Percentiles rank a stretch among this genome's conserved stretches.
phyloP scores from a whole-genome alignment of 768 basidiomycete species.

The Gymnopilus junonius region DNA sequence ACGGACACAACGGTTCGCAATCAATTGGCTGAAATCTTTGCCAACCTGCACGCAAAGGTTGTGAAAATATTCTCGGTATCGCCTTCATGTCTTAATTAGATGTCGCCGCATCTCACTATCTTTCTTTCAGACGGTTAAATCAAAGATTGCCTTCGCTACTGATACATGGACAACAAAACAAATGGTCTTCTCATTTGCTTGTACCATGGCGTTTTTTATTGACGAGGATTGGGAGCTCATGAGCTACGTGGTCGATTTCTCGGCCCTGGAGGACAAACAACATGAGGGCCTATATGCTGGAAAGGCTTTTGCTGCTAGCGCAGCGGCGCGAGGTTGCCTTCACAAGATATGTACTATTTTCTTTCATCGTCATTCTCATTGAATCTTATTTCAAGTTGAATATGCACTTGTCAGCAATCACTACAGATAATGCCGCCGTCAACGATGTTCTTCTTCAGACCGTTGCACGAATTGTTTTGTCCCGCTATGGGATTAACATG shows the following conservation, averaged over 20 bases:
- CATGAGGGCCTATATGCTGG: slow-evolving; percentile 36
- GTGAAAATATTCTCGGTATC: slow-evolving; percentile 26
- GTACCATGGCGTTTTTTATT: slow-evolving; percentile 33
- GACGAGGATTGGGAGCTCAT: slow-evolving; percentile 36
- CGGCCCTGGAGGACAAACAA: slow-evolving; percentile 34
- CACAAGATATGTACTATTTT: slow-evolving; percentile 36
- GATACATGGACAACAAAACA: slow-evolving; percentile 37
- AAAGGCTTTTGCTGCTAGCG: slow-evolving; percentile 32
- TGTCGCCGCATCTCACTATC: background rate
- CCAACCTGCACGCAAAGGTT: slow-evolving; percentile 25
- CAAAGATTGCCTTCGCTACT: slow-evolving; percentile 20
- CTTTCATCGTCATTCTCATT: background rate
- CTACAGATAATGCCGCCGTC: slow-evolving; percentile 36
- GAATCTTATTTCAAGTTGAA: slow-evolving; percentile 22
- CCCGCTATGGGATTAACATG: slow-evolving; percentile 29
- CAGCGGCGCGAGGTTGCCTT: slow-evolving; percentile 24
- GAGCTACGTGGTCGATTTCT: slow-evolving; percentile 35
- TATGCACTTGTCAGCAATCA: slow-evolving; percentile 10
- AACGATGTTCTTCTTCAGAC: slow-evolving; percentile 35
- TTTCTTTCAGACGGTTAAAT: slow-evolving; percentile 19
- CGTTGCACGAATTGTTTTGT: slow-evolving; percentile 18
- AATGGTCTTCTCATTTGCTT: slow-evolving; percentile 38
- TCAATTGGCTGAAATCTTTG: slow-evolving; percentile 25
- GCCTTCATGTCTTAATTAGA: background rate
- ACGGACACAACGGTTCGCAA: slow-evolving; percentile 28